These are phyloP conservation scores for Lojkania enalia DNA, from an alignment of 2,329 filamentous ascomycete genomes.

Conservation along the genomic window DNA sequence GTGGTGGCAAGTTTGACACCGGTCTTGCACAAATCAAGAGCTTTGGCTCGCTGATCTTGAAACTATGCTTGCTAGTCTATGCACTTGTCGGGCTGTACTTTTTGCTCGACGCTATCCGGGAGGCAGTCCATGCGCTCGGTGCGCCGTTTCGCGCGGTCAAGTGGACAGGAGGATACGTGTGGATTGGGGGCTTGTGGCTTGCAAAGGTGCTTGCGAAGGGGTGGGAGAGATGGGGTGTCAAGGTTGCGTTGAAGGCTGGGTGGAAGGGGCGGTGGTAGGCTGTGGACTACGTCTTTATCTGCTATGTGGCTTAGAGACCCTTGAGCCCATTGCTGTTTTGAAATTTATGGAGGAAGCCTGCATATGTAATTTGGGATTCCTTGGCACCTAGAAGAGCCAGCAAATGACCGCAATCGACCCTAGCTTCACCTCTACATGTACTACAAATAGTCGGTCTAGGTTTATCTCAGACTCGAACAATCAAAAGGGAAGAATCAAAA, in stretches of 20 bases:
- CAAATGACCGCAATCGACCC: too few species aligned
- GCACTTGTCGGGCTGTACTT: slow-evolving; percentile 32
- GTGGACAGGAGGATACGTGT: slow-evolving; percentile 13
- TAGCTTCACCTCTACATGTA: too few species aligned
- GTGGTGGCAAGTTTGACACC: slow-evolving; percentile 22
- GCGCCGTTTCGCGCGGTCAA: slow-evolving; percentile 27
- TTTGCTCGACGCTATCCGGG: slow-evolving; percentile 30
- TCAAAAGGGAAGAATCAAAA: too few species aligned
- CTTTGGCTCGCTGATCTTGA: slow-evolving; percentile 19
- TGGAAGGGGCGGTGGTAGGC: slow-evolving; percentile 13
- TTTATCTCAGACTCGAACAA: too few species aligned
- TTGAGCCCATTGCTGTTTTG: too few species aligned
- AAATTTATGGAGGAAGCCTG: too few species aligned
- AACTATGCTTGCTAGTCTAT: slow-evolving; percentile 27
- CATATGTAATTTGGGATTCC: too few species aligned
- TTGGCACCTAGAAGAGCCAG: too few species aligned
- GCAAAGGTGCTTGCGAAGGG: slow-evolving; percentile 1
- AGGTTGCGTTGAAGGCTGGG: slow-evolving; percentile 17
- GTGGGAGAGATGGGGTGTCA: slow-evolving; percentile 19
- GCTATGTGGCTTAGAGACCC: not conserved
- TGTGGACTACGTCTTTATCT: not conserved
- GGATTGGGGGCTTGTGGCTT: slow-evolving; percentile 10
- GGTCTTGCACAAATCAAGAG: slow-evolving; percentile 28
- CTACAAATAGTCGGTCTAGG: too few species aligned
- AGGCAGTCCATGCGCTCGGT: slow-evolving; percentile 25